A percentile compares a stretch with the other conserved stretches of the same genome.
These are phyloP conservation scores for Sclerotinia glacialis DNA, from an alignment of 2,329 filamentous ascomycete genomes.

Conservation along the genomic window DNA sequence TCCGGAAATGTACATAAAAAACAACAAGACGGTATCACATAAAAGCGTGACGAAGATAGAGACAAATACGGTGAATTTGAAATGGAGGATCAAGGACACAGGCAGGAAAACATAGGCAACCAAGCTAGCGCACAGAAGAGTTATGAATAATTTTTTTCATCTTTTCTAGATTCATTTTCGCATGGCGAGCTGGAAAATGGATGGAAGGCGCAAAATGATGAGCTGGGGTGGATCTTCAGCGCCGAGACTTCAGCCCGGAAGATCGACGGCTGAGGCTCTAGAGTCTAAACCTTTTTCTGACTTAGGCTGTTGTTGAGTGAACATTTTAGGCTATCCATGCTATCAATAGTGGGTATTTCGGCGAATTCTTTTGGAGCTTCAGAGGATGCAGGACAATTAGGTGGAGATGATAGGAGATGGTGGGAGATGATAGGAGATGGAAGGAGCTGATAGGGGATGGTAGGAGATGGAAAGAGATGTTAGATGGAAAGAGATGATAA, in stretches of 20 bases:
- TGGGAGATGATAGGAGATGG: too few relatives aligned
- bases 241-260: constrained; percentile 3
- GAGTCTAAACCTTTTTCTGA: not conserved
- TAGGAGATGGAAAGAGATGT: too few relatives aligned
- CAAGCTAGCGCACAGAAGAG: not conserved
- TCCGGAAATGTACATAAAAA: not conserved
- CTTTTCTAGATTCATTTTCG: not conserved
- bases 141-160: not conserved
- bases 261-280: constrained; percentile 5
- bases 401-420: too few relatives aligned
- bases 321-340: not conserved
- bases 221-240: constrained; percentile 1
- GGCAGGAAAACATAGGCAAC: not conserved
- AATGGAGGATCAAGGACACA: not conserved
- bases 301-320: not conserved
- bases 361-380: not conserved
- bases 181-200: not conserved
- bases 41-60: not conserved
- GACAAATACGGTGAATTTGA: too few relatives aligned
- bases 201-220: not conserved
- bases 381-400: not conserved
- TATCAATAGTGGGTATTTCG: not conserved
- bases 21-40: not conserved
- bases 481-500: too few relatives aligned
- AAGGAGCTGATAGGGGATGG: too few relatives aligned